A percentile compares a stretch with the other conserved stretches of the same genome.
These are phyloP conservation scores for Nemania sp. DNA, from an alignment of 2,329 filamentous ascomycete species.

Conservation along the genomic window DNA sequence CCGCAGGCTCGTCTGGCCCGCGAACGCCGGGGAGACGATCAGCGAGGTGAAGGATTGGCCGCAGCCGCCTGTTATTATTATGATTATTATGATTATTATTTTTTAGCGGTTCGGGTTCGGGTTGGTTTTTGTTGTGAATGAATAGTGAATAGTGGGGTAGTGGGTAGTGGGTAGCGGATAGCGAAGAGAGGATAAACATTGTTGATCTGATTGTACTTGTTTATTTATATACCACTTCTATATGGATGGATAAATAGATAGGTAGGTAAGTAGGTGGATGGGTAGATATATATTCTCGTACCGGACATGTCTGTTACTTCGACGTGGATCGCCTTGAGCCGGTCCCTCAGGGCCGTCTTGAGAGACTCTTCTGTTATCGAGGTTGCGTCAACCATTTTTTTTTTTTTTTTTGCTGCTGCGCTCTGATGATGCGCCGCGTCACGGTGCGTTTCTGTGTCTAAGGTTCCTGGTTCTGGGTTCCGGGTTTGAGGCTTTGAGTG, in stretches of 20 bases:
- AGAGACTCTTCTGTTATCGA: constrained; percentile 75
- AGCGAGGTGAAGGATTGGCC: constrained; percentile 64
- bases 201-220: no score
- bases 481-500: no score
- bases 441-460: background rate
- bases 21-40: constrained; percentile 69
- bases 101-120: background rate
- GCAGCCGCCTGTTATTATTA: constrained; percentile 55
- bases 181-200: no score
- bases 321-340: constrained; percentile 76
- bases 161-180: no score
- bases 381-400: constrained; percentile 56
- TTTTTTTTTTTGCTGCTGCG: no score
- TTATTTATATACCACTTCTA: no score
- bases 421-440: no score
- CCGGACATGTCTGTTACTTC: constrained; percentile 92
- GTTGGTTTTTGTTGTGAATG: background rate
- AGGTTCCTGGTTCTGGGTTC: no score
- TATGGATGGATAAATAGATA: no score
- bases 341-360: constrained; percentile 68
- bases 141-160: no score
- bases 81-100: background rate
- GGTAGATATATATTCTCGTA: no score
- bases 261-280: no score
- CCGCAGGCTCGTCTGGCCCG: constrained; percentile 76